These are phyloP conservation scores for Tremellales sp. DNA, from an alignment of 1,284 basidiomycete genomes.

Conservation along the genomic window DNA sequence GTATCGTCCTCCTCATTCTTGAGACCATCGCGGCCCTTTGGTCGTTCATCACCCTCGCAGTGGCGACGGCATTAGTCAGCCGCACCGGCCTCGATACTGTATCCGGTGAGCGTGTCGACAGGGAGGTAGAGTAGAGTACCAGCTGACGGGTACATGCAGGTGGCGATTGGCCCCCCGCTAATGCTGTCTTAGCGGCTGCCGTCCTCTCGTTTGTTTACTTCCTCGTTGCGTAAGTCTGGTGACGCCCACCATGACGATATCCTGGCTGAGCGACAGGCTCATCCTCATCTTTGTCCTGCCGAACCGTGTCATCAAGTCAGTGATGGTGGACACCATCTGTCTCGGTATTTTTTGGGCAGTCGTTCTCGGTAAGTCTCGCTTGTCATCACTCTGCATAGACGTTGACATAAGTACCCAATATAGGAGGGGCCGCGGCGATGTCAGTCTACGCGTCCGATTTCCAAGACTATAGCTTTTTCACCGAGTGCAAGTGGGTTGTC, in stretches of 20 bases:
- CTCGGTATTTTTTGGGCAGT: constrained; percentile 28
- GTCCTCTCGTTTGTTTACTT: constrained; percentile 29
- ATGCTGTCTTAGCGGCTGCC: constrained; percentile 33
- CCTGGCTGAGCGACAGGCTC: constrained; percentile 11
- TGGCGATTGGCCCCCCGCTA: constrained; percentile 27
- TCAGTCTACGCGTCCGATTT: constrained; percentile 12
- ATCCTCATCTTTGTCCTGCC: constrained; percentile 15
- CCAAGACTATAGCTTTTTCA: background rate
- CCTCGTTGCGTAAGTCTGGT: constrained; percentile 24
- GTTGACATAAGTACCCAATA: background rate
- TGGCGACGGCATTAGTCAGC: constrained; percentile 11
- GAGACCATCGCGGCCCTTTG: too few species aligned
- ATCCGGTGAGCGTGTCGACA: too few species aligned
- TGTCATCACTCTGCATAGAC: background rate
- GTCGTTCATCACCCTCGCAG: too few species aligned
- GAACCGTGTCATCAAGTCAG: constrained; percentile 23
- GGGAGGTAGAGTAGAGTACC: too few species aligned
- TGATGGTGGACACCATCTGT: constrained; percentile 29
- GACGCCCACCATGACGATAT: background rate
- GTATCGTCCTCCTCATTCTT: too few species aligned
- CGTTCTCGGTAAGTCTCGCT: constrained; percentile 15
- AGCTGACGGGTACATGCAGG: constrained; percentile 1
- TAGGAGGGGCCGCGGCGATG: constrained; percentile 10
- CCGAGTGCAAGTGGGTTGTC: constrained; percentile 12
- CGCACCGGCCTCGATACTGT: constrained; percentile 23